Conservation (phyloP, 768 basidiomycete species). For the Agaricus bisporus region DNA sequence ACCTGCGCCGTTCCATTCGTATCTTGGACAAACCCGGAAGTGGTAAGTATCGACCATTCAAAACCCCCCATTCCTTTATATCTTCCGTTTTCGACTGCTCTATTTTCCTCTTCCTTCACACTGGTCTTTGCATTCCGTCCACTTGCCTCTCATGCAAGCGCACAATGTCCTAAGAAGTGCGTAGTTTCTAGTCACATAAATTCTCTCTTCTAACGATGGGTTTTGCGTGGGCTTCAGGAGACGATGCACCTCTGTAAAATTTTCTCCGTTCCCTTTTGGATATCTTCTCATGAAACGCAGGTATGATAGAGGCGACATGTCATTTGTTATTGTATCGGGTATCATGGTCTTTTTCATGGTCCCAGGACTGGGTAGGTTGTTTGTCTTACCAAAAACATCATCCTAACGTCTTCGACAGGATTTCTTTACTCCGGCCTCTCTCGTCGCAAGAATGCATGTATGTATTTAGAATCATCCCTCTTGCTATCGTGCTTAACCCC, state of each 20-base stretch:
- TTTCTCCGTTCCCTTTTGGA: background rate
- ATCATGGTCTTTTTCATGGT: conserved; percentile 76
- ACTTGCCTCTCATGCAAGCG: background rate
- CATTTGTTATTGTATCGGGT: conserved; percentile 64
- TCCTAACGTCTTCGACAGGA: conserved; percentile 28
- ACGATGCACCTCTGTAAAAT: conserved; percentile 6
- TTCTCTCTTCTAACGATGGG: background rate
- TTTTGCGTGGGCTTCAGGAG: background rate
- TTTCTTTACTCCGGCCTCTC: conserved; percentile 72
- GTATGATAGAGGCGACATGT: conserved; percentile 66
- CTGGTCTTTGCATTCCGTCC: background rate
- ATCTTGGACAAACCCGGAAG: background rate
- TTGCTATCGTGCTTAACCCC: background rate
- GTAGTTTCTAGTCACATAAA: background rate
- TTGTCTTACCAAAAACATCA: background rate
- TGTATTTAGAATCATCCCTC: conserved; percentile 13
- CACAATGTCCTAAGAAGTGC: background rate
- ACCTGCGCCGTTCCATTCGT: conserved; percentile 2
- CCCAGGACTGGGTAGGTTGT: conserved; percentile 54
- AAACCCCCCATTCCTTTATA: background rate
- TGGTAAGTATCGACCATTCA: background rate
- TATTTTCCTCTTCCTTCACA: background rate
- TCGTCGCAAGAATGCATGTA: conserved; percentile 58
- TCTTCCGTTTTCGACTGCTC: background rate
- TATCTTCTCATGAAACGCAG: conserved; percentile 23